Evolutionary conservation across 106 monocot genomes (phyloP).

Genomic region (Dendrobium nobile): DNA sequence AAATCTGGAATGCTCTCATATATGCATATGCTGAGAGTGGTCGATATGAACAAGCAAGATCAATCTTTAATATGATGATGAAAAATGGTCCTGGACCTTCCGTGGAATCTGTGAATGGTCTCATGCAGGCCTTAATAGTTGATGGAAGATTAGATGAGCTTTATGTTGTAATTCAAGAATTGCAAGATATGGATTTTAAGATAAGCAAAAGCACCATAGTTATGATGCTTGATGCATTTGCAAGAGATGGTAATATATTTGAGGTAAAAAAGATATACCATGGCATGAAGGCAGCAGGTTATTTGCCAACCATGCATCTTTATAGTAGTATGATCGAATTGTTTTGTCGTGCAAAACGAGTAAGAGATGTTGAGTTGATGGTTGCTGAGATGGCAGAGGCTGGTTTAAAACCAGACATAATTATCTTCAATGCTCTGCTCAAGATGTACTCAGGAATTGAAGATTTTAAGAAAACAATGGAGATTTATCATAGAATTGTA

Average conservation of each 20-base stretch:
- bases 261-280: slow-evolving; percentile 97
- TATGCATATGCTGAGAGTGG: slow-evolving; percentile 90
- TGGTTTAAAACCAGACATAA: slow-evolving; percentile 81
- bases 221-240: slow-evolving; percentile 92
- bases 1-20: slow-evolving; percentile 93
- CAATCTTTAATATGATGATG: slow-evolving; percentile 81
- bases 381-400: slow-evolving; percentile 69
- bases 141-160: slow-evolving; percentile 82
- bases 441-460: slow-evolving; percentile 73
- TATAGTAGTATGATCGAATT: slow-evolving; percentile 84
- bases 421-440: slow-evolving; percentile 69
- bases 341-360: slow-evolving; percentile 66
- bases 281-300: slow-evolving; percentile 94
- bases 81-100: slow-evolving; percentile 73
- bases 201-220: slow-evolving; percentile 92
- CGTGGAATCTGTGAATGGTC: slow-evolving; percentile 83
- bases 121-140: slow-evolving; percentile 74
- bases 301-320: slow-evolving; percentile 80
- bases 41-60: slow-evolving; percentile 82
- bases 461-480: slow-evolving; percentile 62
- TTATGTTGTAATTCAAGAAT: slow-evolving; percentile 85
- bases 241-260: slow-evolving; percentile 74
- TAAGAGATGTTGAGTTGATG: slow-evolving; percentile 84
- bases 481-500: slow-evolving; percentile 53
- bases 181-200: slow-evolving; percentile 93